A percentile compares a stretch with the other conserved stretches of the same genome.
phyloP scores from a whole-genome alignment of 2,329 filamentous ascomycete genomes.

The Trichophaea hybrida region DNA sequence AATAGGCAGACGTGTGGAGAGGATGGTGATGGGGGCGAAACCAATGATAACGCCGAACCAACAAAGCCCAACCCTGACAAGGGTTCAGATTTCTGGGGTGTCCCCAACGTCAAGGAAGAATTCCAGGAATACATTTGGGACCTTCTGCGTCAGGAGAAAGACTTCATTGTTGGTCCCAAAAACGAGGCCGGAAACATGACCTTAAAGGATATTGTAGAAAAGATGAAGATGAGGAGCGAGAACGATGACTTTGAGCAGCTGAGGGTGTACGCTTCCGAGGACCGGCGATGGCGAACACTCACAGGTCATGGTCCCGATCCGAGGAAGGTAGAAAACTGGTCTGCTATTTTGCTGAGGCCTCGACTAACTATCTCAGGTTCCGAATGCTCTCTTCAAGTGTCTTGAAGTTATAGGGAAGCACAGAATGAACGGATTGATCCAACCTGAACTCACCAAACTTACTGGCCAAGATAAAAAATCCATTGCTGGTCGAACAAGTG shows the following conservation, averaged over 20 bases:
- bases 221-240: constrained; percentile 12
- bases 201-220: constrained; percentile 22
- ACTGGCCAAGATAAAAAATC: constrained; percentile 50
- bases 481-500: constrained; percentile 46
- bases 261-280: constrained; percentile 39
- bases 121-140: constrained; percentile 25
- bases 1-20: not conserved
- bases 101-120: constrained; percentile 21
- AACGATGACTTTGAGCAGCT: constrained; percentile 18
- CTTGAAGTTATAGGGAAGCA: constrained; percentile 22
- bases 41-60: not conserved
- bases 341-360: not conserved
- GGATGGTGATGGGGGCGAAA: not conserved
- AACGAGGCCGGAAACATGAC: constrained; percentile 19
- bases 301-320: constrained; percentile 46
- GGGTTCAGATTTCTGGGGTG: constrained; percentile 9
- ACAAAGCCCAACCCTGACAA: not conserved
- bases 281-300: constrained; percentile 45
- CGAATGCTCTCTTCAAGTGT: constrained; percentile 23
- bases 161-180: constrained; percentile 21
- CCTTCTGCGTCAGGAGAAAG: constrained; percentile 16
- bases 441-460: constrained; percentile 44
- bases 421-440: constrained; percentile 43
- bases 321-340: constrained; percentile 32
- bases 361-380: constrained; percentile 12